Evolutionary conservation across 2,329 filamentous ascomycete genomes (phyloP), one percentile per base, ranked within the genome.

Genomic region (Chalaropsis ovoidea): DNA sequence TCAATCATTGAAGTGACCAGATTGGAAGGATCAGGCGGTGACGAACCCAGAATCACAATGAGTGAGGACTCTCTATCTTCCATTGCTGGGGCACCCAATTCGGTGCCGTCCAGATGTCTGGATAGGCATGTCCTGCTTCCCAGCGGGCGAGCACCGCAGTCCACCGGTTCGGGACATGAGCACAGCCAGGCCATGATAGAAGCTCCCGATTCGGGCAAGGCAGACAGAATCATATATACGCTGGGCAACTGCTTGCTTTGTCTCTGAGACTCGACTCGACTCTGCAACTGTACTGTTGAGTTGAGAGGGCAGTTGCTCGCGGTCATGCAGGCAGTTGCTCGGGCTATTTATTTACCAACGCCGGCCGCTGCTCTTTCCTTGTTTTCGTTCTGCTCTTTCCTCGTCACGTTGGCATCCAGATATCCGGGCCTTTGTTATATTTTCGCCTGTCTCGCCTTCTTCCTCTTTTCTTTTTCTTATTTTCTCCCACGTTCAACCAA

Each of bases 341-440:
- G 19, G 15, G 27, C n/a, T 39, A 58, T 58, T 19, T 58, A 58
- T 58, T 58, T 58, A 58, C 15, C 54, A 58, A 58, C 54, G 54
- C 13, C 31, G 8, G 15, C 13, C 24, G 54, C 54, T n/a, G 54
- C 54, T 39, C 27, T n/a, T 6, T 6, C 17, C n/a, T 17, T 47
- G 15, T 19, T 19, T 47, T 19, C 43, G 4, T 7, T 27, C 27
- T 24, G 19, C 24, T 27, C 3, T 15, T 52, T 15, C 11, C 47
- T 27, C 11, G 47, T 52, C 22, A 24, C 47, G 15, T 52, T 13
- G 47, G 47, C 11, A 11, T 15, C 47, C 24, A 24, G 47, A 13
- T 24, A 24, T 27, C 8, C 10, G 22, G 10, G 47, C 47, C 15
- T 52, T 6, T 52, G 19, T 8, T 52, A 52, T 52, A 52, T 52